Base-by-base conservation (phyloP, 306 rosid species). In the Phaseolus lunatus region DNA sequence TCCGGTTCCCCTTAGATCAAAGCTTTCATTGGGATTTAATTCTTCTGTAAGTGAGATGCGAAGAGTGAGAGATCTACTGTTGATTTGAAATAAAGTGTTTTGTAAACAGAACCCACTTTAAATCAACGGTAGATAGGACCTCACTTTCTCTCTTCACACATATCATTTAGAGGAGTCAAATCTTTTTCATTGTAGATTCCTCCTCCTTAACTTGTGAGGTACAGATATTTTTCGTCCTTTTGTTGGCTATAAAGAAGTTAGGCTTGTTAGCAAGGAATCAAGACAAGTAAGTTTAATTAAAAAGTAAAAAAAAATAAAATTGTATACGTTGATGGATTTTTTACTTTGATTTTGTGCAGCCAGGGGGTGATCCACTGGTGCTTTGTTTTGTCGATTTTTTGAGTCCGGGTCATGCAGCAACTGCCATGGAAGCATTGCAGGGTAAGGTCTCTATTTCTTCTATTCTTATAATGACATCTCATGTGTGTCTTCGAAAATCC, bases 241-340 rank as follows among this genome's bases (percentile, higher is more conserved):
- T 78, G 98, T 94, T 78, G 98, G 98, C 77, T 94, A 94, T 91
- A 94, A 88, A 87, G 98, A 94, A 90, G 98, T 94, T 82, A 92
- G 98, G 84, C 97, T 94, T 24, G 98, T 94, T 39, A 89, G 87
- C 90, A 94, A 92, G 95, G 98, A 92, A 79, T 83, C 96, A n/a
- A 92, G 93, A 94, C 96, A 85, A 75, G 98, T 94, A 83, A 90
- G 93, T 88, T 79, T 80, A 47, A 75, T 52, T 80, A 35, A 48
- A 39, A 53, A 52, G 47, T 72, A 56, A 69, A 71, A 71, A 63
- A 52, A 27, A 31, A n/a, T n/a, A n/a, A 7, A 48, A 63, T 39
- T 58, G 61, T 82, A 14, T 59, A 44, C 62, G 62, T 73, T 72
- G 64, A 53, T 75, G 62, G 74, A 79, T 72, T 85, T 74, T 81